Evolutionary conservation across 208 protist genomes (phyloP), one percentile per base, ranked within the genome.

Genomic region (Acanthamoeba triangularis): DNA sequence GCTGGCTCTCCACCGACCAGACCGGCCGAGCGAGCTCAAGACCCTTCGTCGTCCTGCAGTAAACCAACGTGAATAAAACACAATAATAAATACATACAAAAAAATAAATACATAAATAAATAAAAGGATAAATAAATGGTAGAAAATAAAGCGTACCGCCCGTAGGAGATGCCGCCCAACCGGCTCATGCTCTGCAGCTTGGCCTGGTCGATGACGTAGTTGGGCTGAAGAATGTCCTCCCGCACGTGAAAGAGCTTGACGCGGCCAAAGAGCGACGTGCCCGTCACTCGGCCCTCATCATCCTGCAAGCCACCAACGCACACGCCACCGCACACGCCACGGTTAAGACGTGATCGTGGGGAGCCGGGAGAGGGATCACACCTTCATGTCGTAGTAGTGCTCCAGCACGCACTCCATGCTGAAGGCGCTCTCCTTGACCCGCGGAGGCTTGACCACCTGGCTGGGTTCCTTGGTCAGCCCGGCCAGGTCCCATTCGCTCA

Each of bases 161-260:
- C 74, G 30, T 82, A 82, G 74, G 74, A 82, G 41, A 82, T 82
- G 74, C 74, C 74, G 41, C 74, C 74, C 33, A 82, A 23, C 6
- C 74, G 74, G 74, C 74, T 82, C 74, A 82, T 49, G 74, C 74
- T 82, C 74, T 82, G 74, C 74, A 82, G 74, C 41, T 82, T 82
- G 74, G 74, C 74, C 41, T 82, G 74, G 37, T 82, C 74, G 41
- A 82, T 82, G 74, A 82, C 74, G 41, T 14, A 25, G 41, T 18
- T n/a, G 28, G 74, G 35, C 28, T 82, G 35, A 0, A 82, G 18
- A 35, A 82, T 52, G 41, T 82, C 74, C 37, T 82, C 74, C 6
- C 74, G 74, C 20, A 82, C 74, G 41, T 82, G 74, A 37, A 82
- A 82, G 23, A 82, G 74, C 74, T 82, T 82, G 28, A 82, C 74